These are phyloP conservation scores for Echinosophora koreensis DNA, from an alignment of 306 rosid species.

Conservation along the genomic window DNA sequence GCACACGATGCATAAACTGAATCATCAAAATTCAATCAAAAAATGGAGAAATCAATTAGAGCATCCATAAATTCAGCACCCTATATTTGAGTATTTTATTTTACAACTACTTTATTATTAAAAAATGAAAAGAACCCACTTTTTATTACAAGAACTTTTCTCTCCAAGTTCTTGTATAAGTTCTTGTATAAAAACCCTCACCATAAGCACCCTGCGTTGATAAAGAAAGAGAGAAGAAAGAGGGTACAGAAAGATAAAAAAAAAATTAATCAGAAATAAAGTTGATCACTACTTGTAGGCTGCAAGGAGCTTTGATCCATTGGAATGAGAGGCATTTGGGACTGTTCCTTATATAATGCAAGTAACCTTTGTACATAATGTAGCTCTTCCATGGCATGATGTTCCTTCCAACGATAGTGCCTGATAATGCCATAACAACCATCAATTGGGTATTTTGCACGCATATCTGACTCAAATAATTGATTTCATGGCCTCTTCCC, in stretches of 20 bases:
- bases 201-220: too few species aligned
- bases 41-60: not conserved
- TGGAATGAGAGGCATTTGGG: not conserved
- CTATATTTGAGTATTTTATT: too few species aligned
- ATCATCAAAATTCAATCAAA: constrained; percentile 2
- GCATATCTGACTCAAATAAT: constrained; percentile 65
- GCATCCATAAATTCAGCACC: too few species aligned
- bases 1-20: not conserved
- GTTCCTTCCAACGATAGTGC: not conserved
- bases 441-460: constrained; percentile 45
- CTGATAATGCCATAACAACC: constrained; percentile 55
- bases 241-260: not conserved
- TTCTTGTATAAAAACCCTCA: too few species aligned
- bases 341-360: constrained; percentile 30
- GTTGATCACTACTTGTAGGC: not conserved
- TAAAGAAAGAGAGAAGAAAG: not conserved
- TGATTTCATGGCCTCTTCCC: constrained; percentile 66
- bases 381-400: constrained; percentile 30
- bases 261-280: not conserved
- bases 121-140: too few species aligned
- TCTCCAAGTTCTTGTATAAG: too few species aligned
- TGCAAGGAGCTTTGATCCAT: not conserved
- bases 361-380: not conserved
- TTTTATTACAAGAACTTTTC: too few species aligned
- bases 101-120: too few species aligned